phyloP scores from a whole-genome alignment of 2,329 filamentous ascomycete genomes.

The Colletotrichum sp. region DNA sequence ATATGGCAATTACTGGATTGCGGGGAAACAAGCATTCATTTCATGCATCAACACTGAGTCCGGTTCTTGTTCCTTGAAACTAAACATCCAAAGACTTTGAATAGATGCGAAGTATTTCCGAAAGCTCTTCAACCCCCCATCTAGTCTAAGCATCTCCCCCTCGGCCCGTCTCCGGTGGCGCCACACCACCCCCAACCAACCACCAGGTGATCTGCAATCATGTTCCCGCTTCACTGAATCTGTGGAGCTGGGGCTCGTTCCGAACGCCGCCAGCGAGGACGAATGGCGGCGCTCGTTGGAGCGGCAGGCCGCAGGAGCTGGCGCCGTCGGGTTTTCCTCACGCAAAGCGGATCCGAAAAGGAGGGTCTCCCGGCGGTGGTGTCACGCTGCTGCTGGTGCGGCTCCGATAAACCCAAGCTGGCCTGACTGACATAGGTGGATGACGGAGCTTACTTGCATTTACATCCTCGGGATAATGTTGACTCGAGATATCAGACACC shows the following conservation, averaged over 20 bases:
- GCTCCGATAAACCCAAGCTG: background rate
- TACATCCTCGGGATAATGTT: background rate
- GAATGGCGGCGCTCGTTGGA: background rate
- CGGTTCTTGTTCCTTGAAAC: background rate
- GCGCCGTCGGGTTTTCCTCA: background rate
- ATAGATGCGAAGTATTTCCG: constrained; percentile 6
- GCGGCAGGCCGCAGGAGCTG: background rate
- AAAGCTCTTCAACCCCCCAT: background rate
- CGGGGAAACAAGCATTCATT: background rate
- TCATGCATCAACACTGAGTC: background rate
- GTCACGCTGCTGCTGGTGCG: background rate
- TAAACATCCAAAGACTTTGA: background rate
- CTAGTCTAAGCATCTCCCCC: background rate
- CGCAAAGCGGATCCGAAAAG: background rate
- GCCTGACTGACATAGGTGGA: background rate
- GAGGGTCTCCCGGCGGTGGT: background rate
- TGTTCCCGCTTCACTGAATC: background rate
- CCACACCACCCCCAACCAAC: background rate
- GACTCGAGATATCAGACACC: background rate
- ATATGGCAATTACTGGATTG: background rate
- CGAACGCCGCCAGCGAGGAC: background rate
- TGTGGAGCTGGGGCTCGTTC: background rate
- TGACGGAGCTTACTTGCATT: background rate
- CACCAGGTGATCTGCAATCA: background rate
- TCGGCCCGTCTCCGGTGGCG: background rate